Base-by-base conservation (phyloP, 2,329 filamentous ascomycete genomes). In the Monilinia vaccinii-corymbosi region DNA sequence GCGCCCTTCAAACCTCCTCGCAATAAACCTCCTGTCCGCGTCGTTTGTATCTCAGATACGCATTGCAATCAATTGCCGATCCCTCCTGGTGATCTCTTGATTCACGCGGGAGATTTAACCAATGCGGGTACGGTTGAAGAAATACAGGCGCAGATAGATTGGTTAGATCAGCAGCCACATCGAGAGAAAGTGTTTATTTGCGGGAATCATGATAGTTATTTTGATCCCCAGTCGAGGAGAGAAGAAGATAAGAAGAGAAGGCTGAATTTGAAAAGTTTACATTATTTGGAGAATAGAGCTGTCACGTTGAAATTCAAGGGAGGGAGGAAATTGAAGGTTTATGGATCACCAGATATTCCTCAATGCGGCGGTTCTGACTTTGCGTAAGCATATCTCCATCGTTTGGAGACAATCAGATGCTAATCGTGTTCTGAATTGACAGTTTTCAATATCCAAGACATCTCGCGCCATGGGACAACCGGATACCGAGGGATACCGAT, bases 31-130 rank as follows among this genome's bases (percentile, higher is more conserved):
- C 75, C 82, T 8, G 82, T 97, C 70, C 85, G 85, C 62, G 80
- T 97, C 31, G 89, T 97, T 64, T 96, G 90, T 74, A 84, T 97
- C 64, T 93, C 91, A 11, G 93, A 97, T 75, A 97, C 93, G 0
- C 93, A 97, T 75, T 84, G 83, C 62, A 78, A 81, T 46, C 78
- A 79, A 11, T 75, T 83, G 9, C 67, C 78, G n/a, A 78, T 95
- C 0, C 91, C 91, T 0, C 74, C 80, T 11, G 92, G 91, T 60
- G 91, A 97, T 72, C 78, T 97, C 25, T 81, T 97, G 52, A 88
- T 97, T 67, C 93, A 97, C 71, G 89, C 91, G 2, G 93, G 93
- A 42, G 93, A 97, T 74, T 78, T 96, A 68, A 87, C 86, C 58
- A 85, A 90, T 66, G 77, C 78, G 25, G 93, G 93, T 44, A 87